Percentiles rank a stretch among this genome's conserved stretches.
These are phyloP conservation scores for Solanum corneliomulleri DNA, from an alignment of 257 asterid species.

Conservation along the genomic window DNA sequence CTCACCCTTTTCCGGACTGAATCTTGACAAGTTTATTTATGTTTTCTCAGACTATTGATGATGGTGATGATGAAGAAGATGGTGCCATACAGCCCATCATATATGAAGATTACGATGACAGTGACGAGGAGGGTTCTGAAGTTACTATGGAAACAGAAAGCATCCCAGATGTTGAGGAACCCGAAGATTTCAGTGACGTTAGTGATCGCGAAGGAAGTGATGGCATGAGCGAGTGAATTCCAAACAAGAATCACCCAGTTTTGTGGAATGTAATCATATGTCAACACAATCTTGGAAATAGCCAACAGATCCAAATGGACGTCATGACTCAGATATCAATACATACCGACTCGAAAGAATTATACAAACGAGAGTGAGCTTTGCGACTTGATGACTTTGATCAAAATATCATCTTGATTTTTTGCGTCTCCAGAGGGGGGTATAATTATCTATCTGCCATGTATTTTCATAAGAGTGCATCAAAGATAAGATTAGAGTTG, in stretches of 20 bases:
- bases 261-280: neutral
- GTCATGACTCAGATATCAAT: neutral
- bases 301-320: neutral
- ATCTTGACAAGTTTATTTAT: neutral
- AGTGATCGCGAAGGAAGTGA: slow-evolving; percentile 38
- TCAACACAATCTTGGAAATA: neutral
- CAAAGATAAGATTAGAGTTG: neutral
- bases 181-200: slow-evolving; percentile 27
- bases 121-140: slow-evolving; percentile 43
- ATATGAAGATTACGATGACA: slow-evolving; percentile 53
- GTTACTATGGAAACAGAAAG: slow-evolving; percentile 63
- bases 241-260: neutral
- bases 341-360: neutral
- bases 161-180: slow-evolving; percentile 31
- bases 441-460: neutral
- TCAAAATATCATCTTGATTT: neutral
- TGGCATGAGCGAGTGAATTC: slow-evolving; percentile 28
- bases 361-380: neutral
- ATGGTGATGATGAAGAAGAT: slow-evolving; percentile 42
- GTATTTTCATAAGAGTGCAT: neutral
- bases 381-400: neutral
- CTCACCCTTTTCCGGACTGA: neutral
- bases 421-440: neutral
- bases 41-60: slow-evolving; percentile 42
- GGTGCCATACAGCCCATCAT: slow-evolving; percentile 31